Evolutionary conservation across 2,329 filamentous ascomycete species (phyloP).

Genomic region (Blastomyces parvus): DNA sequence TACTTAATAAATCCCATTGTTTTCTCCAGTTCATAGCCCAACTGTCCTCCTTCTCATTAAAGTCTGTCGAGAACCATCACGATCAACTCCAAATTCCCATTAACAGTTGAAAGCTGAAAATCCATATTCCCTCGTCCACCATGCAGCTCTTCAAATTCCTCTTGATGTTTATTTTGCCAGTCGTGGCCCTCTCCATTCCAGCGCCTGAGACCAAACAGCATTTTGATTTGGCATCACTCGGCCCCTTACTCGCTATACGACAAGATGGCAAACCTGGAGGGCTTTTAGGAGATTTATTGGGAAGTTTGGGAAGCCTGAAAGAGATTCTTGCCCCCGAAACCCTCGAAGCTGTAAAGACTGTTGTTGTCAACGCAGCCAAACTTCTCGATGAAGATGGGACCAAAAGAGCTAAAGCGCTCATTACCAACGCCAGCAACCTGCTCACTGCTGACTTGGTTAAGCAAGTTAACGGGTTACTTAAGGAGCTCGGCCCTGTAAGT

Average conservation of each 20-base stretch:
- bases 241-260: background rate
- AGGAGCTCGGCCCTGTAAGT: conserved; percentile 5
- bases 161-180: background rate
- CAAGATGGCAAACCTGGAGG: background rate
- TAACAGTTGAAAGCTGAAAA: background rate
- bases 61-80: background rate
- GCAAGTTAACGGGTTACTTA: conserved; percentile 2
- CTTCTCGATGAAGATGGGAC: conserved; percentile 11
- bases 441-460: conserved; percentile 8
- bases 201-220: background rate
- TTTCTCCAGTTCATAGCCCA: background rate
- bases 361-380: conserved; percentile 5
- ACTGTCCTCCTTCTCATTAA: background rate
- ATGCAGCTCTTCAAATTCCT: conserved; percentile 5
- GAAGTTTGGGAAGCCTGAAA: background rate
- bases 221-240: background rate
- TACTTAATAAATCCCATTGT: background rate
- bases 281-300: conserved; percentile 1
- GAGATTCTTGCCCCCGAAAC: conserved; percentile 9
- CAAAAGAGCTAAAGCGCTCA: conserved; percentile 9
- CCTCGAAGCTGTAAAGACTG: conserved; percentile 7
- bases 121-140: background rate
- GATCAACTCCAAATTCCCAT: background rate
- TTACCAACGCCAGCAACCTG: conserved; percentile 8
- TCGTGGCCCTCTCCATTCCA: background rate